Percentiles rank a stretch among this genome's conserved stretches.
Conservation (phyloP, 2,329 filamentous ascomycete species). For the Venturia carpophila region DNA sequence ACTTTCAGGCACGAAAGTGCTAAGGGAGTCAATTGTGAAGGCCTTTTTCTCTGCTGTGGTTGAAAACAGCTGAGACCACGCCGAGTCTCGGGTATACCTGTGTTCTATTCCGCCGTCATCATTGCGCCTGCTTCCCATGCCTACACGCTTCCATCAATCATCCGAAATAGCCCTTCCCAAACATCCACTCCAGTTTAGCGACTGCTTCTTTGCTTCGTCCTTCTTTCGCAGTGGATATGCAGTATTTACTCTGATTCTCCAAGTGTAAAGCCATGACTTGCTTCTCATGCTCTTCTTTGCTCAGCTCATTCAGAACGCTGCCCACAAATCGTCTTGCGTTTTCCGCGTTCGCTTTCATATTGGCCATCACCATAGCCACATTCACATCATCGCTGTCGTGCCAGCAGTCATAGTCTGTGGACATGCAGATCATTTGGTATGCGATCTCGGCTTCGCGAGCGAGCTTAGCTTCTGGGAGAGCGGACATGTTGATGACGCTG, state of each 20-base stretch:
- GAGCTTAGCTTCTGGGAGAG: constrained; percentile 89
- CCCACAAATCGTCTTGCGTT: constrained; percentile 82
- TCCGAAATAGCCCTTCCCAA: constrained; percentile 32
- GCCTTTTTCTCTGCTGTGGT: not conserved
- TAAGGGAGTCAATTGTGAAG: not conserved
- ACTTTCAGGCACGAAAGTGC: too few relatives aligned
- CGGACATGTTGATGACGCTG: constrained; percentile 96
- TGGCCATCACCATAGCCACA: constrained; percentile 92
- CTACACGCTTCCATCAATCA: not conserved
- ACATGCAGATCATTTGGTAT: constrained; percentile 99
- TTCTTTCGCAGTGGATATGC: constrained; percentile 72
- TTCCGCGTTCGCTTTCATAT: constrained; percentile 87
- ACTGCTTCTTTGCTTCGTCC: constrained; percentile 66
- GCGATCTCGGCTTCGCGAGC: constrained; percentile 92
- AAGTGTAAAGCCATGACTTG: constrained; percentile 75
- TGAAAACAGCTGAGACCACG: constrained; percentile 4
- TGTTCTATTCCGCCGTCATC: not conserved
- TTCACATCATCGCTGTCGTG: constrained; percentile 72
- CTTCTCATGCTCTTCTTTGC: constrained; percentile 66
- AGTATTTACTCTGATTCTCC: constrained; percentile 65
- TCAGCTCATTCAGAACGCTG: constrained; percentile 79
- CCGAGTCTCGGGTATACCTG: not conserved
- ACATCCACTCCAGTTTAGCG: constrained; percentile 77
- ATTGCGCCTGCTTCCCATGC: not conserved
- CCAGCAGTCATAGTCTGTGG: constrained; percentile 99